Evolutionary conservation across 2,329 filamentous ascomycete genomes (phyloP), one percentile per base, ranked within the genome.

Genomic region (Fusarium nelsonii): DNA sequence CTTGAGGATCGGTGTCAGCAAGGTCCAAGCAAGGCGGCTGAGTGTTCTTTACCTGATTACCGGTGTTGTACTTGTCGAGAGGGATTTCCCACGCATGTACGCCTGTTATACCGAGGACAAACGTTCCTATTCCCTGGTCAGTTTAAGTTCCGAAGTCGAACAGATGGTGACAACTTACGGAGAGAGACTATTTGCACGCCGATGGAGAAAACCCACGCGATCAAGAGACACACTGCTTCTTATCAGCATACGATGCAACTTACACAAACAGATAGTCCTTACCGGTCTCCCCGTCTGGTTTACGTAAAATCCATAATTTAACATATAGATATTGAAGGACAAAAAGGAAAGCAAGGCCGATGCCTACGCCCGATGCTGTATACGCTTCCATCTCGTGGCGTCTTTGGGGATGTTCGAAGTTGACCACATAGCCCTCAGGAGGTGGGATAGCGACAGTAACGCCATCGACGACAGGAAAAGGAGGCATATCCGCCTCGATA

Each of bases 71-170:
- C 5, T 71, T 68, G 4, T 69, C 40, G 1, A 77, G 46, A 0
- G 74, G 57, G 8, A 78, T 71, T 32, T 78, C 77, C 77, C 77
- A 79, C 3, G 52, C 52, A n/a, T 78, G 77, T 1, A 78, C 68
- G 1, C 77, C 77, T 20, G 75, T 67, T 8, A 67, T 16, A 0
- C 58, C 57, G 11, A 65, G n/a, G 6, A 62, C 40, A 37, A 63
- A 73, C 8, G 59, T 65, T 4, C 49, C 72, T 74, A 3, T 2
- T 3, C 1, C 1, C 2, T 37, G 11, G 33, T 50, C 12, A 50
- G n/a, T 11, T 3, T 18, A 16, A 39, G 34, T 39, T 39, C 12
- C 16, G 8, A 26, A 8, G 23, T 28, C n/a, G 16, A 50, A 18
- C 11, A 9, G 7, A 6, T 16, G n/a, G 20, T 18, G 6, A 1